Conservation (phyloP, 306 rosid species). For the Glycine soja region DNA sequence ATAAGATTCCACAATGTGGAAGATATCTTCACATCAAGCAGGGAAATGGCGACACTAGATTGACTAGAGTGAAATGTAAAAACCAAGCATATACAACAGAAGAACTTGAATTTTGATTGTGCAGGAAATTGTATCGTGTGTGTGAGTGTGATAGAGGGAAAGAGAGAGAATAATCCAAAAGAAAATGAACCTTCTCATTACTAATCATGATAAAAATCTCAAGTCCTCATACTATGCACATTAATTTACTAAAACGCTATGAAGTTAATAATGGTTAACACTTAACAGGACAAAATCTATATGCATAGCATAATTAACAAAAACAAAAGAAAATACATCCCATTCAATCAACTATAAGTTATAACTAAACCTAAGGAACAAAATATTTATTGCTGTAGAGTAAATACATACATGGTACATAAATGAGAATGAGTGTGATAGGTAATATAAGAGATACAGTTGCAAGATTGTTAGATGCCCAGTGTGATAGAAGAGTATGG, state of each 20-base stretch:
- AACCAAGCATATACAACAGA: constrained; percentile 18
- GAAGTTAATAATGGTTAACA: constrained; percentile 3
- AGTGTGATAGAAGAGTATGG: not conserved
- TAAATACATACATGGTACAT: too few species aligned
- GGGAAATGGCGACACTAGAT: not conserved
- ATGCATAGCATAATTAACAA: constrained; percentile 2
- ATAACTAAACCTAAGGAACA: constrained; percentile 10
- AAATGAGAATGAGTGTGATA: not conserved
- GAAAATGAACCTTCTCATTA: constrained; percentile 8
- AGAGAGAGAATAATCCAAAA: constrained; percentile 15
- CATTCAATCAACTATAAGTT: not conserved
- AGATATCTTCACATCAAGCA: constrained; percentile 4
- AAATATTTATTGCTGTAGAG: constrained; percentile 4
- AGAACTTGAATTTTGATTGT: constrained; percentile 10
- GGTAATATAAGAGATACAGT: not conserved
- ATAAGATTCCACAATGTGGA: constrained; percentile 16
- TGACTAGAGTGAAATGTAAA: constrained; percentile 18
- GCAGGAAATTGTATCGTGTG: not conserved
- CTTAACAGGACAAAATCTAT: not conserved
- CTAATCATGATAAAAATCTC: constrained; percentile 29
- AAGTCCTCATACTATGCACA: constrained; percentile 1
- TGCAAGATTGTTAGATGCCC: constrained; percentile 20
- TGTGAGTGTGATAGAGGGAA: not conserved
- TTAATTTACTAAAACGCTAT: not conserved
- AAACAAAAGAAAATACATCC: not conserved